phyloP scores from a whole-genome alignment of 2,329 filamentous ascomycete species.

The Colletotrichum horii region DNA sequence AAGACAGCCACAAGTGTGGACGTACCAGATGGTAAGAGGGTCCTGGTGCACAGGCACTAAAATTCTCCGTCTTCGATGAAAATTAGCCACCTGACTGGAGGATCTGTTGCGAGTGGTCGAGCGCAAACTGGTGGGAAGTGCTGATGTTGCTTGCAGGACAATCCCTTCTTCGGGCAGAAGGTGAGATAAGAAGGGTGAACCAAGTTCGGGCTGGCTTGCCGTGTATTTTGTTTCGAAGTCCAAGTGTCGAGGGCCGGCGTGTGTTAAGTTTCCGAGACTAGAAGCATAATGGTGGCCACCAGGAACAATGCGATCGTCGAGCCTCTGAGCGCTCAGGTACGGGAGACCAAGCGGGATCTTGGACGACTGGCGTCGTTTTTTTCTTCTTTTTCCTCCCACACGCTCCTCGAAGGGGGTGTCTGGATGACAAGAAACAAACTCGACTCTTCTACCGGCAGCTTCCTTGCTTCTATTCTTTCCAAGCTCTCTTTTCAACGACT shows the following conservation, averaged over 20 bases:
- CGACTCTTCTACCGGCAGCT: constrained; percentile 4
- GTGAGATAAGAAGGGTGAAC: constrained; percentile 26
- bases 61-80: constrained; percentile 24
- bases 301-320: constrained; percentile 25
- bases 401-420: constrained; percentile 4
- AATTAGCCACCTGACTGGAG: constrained; percentile 25
- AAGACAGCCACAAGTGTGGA: constrained; percentile 24
- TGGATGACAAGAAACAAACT: constrained; percentile 21
- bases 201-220: constrained; percentile 31
- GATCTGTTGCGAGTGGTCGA: constrained; percentile 27
- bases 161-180: constrained; percentile 26
- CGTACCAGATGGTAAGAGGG: constrained; percentile 23
- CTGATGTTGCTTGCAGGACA: constrained; percentile 24
- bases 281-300: constrained; percentile 31
- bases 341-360: constrained; percentile 22
- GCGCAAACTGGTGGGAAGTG: constrained; percentile 27
- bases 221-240: constrained; percentile 36
- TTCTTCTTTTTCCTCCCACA: background rate
- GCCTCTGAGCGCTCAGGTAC: constrained; percentile 25
- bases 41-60: constrained; percentile 29
- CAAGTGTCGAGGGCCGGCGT: constrained; percentile 32
- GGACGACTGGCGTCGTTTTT: constrained; percentile 18
- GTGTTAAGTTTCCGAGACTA: constrained; percentile 37
- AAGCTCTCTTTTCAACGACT: constrained; percentile 2
- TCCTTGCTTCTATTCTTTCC: constrained; percentile 19